Percentiles rank a stretch among this genome's conserved stretches.
Evolutionary conservation across 2,329 filamentous ascomycete species (phyloP).

Genomic region (Fusarium subglutinans): DNA sequence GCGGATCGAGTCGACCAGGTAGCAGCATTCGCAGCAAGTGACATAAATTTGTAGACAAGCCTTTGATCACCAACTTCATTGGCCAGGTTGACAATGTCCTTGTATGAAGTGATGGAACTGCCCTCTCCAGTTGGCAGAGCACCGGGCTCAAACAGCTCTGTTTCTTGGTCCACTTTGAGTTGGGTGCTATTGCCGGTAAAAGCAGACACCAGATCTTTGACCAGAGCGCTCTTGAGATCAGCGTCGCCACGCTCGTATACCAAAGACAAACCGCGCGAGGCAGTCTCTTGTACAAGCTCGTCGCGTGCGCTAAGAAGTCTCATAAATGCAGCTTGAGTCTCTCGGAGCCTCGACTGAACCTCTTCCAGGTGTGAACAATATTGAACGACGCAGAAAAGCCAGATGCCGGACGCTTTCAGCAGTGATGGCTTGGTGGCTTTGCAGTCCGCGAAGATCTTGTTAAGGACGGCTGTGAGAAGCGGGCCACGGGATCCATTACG

Average conservation of each 20-base stretch:
- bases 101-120: slow-evolving; percentile 91
- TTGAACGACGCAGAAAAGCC: slow-evolving; percentile 91
- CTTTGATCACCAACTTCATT: slow-evolving; percentile 96
- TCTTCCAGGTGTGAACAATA: slow-evolving; percentile 83
- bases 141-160: slow-evolving; percentile 91
- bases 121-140: slow-evolving; percentile 90
- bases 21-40: slow-evolving; percentile 91
- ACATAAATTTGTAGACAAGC: slow-evolving; percentile 99
- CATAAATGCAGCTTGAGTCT: slow-evolving; percentile 89
- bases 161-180: slow-evolving; percentile 88
- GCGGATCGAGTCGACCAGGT: slow-evolving; percentile 98
- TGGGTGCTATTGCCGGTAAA: slow-evolving; percentile 82
- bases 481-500: slow-evolving; percentile 51
- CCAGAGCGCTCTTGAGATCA: slow-evolving; percentile 80
- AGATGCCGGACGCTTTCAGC: slow-evolving; percentile 92
- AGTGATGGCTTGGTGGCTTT: slow-evolving; percentile 87
- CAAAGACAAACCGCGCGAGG: slow-evolving; percentile 87
- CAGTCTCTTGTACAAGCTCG: slow-evolving; percentile 94
- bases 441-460: slow-evolving; percentile 80
- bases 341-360: slow-evolving; percentile 77
- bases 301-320: slow-evolving; percentile 86
- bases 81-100: slow-evolving; percentile 95
- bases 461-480: slow-evolving; percentile 66
- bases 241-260: slow-evolving; percentile 94
- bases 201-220: slow-evolving; percentile 85